Evolutionary conservation across 495 filamentous ascomycete species (phyloP), one percentile per base, ranked within the genome.

Genomic region (Xylaria scruposa): DNA sequence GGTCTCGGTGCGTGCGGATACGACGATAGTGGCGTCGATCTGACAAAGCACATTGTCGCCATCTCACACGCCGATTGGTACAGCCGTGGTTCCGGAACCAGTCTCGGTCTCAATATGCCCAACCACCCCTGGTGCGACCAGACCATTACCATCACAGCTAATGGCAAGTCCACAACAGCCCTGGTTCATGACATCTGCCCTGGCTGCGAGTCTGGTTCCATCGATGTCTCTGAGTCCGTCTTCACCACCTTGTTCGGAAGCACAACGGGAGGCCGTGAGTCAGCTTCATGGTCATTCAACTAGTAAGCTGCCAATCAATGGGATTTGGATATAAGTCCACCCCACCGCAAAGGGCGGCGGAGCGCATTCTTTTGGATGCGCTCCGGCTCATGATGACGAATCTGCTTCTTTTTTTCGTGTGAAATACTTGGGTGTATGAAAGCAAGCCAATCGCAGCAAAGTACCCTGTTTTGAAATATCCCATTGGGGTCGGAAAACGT

Each of bases 161-260:
- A 83, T 73, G 90, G 90, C 80, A 88, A 87, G 79, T 86, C 86
- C 21, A 75, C 77, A 62, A 84, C 73, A 5, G 91, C 88, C 47
- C 84, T 67, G 15, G 88, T 93, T 60, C 88, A 88, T 51, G 93
- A 95, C 86, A 92, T 92, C 83, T 95, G 93, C 85, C 87, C 87
- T 78, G 91, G 91, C 76, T 94, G 93, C 76, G 71, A 56, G 0
- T 69, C 47, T 21, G 72, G 72, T 63, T 77, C 80, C 66, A 84
- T 89, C 46, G 87, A 89, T 64, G 84, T 85, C 54, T 84, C 85
- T 53, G 73, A 82, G 73, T 76, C 80, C 56, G 79, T 81, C 40
- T 89, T 88, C 72, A 4, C 42, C 0, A 76, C 80, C 13, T 76
- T 89, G 15, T 84, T 85, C 72, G 81, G 78, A 26, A 69, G 75